phyloP scores from a whole-genome alignment of 352 stramenopile species.

The Blastocystis sp. region DNA sequence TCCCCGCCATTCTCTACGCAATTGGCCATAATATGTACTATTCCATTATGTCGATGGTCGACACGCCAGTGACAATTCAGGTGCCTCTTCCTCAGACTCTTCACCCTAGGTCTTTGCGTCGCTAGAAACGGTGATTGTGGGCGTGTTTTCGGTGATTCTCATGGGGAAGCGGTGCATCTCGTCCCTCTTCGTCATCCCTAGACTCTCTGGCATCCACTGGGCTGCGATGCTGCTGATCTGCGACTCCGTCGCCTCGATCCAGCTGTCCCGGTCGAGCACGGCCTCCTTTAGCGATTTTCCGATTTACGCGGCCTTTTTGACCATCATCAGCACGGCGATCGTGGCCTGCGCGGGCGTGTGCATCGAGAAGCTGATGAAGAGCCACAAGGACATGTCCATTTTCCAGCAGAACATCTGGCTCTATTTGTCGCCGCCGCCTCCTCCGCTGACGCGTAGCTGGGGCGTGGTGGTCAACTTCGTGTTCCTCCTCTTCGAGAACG shows the following conservation, averaged over 20 bases:
- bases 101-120: neutral
- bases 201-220: conserved; percentile 56
- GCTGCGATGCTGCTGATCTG: conserved; percentile 61
- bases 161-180: conserved; percentile 50
- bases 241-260: conserved; percentile 44
- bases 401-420: conserved; percentile 70
- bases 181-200: neutral
- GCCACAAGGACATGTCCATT: conserved; percentile 55
- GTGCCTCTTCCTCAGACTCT: neutral
- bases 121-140: conserved; percentile 60
- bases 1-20: conserved; percentile 56
- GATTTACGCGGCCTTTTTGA: conserved; percentile 25
- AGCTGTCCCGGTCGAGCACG: neutral
- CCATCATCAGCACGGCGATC: conserved; percentile 37
- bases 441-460: neutral
- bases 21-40: conserved; percentile 64
- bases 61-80: conserved; percentile 49
- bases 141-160: conserved; percentile 53
- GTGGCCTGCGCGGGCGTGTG: conserved; percentile 40
- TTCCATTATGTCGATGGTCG: conserved; percentile 63
- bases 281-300: conserved; percentile 49
- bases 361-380: conserved; percentile 69
- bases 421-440: conserved; percentile 14
- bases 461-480: conserved; percentile 38
- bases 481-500: conserved; percentile 38